Evolutionary conservation across 192 early-diverging fungal species (phyloP).

Genomic region (Coemansia sp.): DNA sequence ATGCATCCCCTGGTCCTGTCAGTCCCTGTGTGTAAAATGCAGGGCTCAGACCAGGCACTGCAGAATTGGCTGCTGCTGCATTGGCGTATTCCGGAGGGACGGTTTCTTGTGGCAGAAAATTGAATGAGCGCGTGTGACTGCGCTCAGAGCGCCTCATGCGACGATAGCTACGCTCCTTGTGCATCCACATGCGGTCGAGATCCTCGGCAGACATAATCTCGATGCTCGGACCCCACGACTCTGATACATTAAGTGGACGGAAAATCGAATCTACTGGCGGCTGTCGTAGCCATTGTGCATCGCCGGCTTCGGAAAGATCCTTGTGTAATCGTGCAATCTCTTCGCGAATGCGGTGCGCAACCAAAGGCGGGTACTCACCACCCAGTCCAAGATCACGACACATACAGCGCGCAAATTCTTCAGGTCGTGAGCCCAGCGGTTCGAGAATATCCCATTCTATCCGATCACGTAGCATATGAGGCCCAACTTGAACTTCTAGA

Average conservation of each 20-base stretch:
- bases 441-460: constrained; percentile 88
- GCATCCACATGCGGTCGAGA: constrained; percentile 52
- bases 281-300: constrained; percentile 51
- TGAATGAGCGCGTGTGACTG: constrained; percentile 39
- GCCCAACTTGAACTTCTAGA: constrained; percentile 83
- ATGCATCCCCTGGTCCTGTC: constrained; percentile 21
- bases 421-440: constrained; percentile 46
- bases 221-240: constrained; percentile 50
- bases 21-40: constrained; percentile 42
- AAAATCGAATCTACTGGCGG: constrained; percentile 44
- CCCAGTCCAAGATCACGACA: constrained; percentile 50
- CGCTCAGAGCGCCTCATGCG: constrained; percentile 53
- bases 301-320: constrained; percentile 42
- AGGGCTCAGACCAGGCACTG: constrained; percentile 39
- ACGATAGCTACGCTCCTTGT: constrained; percentile 51
- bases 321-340: constrained; percentile 44
- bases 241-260: constrained; percentile 41
- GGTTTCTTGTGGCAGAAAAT: constrained; percentile 49
- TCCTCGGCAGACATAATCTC: constrained; percentile 54
- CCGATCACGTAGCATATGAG: constrained; percentile 76
- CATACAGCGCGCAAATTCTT: constrained; percentile 49
- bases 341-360: constrained; percentile 53
- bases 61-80: constrained; percentile 12
- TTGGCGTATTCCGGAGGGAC: constrained; percentile 26
- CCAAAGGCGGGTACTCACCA: constrained; percentile 51